Percentiles rank a stretch among this genome's conserved stretches.
Conservation (phyloP, 129 eudicot species). For the Flaveria bidentis region DNA sequence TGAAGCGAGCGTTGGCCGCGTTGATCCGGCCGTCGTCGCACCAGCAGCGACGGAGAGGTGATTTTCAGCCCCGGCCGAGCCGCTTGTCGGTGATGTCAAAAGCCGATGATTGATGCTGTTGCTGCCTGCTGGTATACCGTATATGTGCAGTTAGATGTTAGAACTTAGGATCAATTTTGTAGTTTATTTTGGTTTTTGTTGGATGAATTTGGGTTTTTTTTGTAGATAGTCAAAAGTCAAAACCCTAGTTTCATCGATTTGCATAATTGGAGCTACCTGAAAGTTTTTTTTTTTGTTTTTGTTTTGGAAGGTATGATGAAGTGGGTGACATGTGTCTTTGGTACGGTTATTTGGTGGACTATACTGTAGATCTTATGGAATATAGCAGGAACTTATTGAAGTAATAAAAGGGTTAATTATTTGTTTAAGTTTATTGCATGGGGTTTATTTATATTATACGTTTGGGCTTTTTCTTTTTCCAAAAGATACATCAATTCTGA, state of each 20-base stretch:
- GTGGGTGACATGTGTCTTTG: constrained; percentile 18
- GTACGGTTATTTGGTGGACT: neutral
- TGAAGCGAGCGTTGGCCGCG: constrained; percentile 70
- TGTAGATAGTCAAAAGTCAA: neutral
- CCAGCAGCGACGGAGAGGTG: constrained; percentile 57
- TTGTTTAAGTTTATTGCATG: neutral
- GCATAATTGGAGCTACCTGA: neutral
- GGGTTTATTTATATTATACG: neutral
- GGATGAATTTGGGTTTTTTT: neutral
- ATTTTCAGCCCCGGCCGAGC: constrained; percentile 65
- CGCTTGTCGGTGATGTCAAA: constrained; percentile 71
- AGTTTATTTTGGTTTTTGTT: neutral
- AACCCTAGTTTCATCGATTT: neutral
- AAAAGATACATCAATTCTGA: neutral
- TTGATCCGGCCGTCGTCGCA: constrained; percentile 80
- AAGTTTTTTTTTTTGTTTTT: neutral
- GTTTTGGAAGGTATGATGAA: neutral
- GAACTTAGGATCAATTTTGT: constrained; percentile 14
- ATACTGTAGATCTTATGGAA: neutral
- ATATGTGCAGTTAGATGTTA: constrained; percentile 21
- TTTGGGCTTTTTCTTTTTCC: neutral
- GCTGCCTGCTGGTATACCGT: neutral
- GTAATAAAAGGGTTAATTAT: neutral
- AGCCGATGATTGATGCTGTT: constrained; percentile 33
- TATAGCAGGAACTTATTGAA: neutral